These are phyloP conservation scores for Zygoascus bituminiphila DNA, from an alignment of 805 yeast genomes.

Conservation along the genomic window DNA sequence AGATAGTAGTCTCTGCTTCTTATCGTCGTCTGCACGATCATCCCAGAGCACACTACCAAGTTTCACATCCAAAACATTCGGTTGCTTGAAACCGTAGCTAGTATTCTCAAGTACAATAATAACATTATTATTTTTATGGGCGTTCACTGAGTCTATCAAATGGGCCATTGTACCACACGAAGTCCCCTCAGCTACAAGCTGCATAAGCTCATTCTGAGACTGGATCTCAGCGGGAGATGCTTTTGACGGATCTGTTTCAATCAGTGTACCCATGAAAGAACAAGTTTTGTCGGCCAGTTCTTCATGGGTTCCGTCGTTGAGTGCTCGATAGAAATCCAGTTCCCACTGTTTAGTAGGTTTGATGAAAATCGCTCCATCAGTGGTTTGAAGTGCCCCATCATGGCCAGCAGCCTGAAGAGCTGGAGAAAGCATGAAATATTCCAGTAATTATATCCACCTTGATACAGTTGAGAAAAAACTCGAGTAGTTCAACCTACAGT, in stretches of 20 bases:
- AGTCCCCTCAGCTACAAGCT: background rate
- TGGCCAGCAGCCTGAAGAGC: constrained; percentile 89
- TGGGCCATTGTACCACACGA: background rate
- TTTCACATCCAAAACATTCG: constrained; percentile 77
- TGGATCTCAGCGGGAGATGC: background rate
- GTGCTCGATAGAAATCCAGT: constrained; percentile 56
- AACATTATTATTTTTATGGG: background rate
- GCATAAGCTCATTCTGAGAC: background rate
- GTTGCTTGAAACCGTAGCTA: constrained; percentile 49
- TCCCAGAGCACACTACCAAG: constrained; percentile 70
- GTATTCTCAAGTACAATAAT: constrained; percentile 64
- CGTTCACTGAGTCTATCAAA: background rate
- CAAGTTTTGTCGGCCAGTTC: constrained; percentile 40
- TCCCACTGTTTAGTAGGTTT: constrained; percentile 63
- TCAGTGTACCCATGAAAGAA: constrained; percentile 49
- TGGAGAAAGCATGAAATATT: background rate
- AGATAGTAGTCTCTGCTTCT: constrained; percentile 47
- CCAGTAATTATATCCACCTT: too few relatives aligned
- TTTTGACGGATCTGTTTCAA: constrained; percentile 21
- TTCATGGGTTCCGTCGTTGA: constrained; percentile 13
- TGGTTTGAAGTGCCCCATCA: constrained; percentile 60
- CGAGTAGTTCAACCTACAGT: too few relatives aligned
- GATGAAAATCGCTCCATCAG: constrained; percentile 59
- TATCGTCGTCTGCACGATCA: constrained; percentile 44
- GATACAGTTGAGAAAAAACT: too few relatives aligned